Conservation (phyloP, 2,329 filamentous ascomycete species). For the Byssochlamys sp. region DNA sequence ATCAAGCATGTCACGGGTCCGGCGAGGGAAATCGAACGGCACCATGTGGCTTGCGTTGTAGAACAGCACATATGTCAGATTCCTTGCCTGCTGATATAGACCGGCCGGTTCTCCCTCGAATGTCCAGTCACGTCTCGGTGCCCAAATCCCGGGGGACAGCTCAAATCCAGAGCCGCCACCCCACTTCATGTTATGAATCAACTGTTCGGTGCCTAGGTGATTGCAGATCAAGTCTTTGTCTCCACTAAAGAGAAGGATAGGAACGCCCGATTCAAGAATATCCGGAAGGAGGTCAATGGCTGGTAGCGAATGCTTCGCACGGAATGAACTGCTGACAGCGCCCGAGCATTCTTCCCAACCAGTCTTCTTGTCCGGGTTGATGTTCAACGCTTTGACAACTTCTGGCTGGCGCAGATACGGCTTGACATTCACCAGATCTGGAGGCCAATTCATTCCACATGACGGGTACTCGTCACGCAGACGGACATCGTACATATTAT, state of each 20-base stretch:
- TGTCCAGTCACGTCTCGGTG: slow-evolving; percentile 85
- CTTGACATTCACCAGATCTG: slow-evolving; percentile 66
- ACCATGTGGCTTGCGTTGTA: slow-evolving; percentile 98
- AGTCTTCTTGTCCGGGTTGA: slow-evolving; percentile 68
- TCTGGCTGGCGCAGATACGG: slow-evolving; percentile 78
- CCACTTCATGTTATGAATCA: slow-evolving; percentile 87
- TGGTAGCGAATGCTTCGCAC: slow-evolving; percentile 59
- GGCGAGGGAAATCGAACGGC: slow-evolving; percentile 80
- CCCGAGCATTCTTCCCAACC: slow-evolving; percentile 90
- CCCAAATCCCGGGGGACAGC: slow-evolving; percentile 72
- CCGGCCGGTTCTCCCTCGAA: slow-evolving; percentile 83
- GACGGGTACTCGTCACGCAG: slow-evolving; percentile 68
- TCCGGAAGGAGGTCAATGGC: slow-evolving; percentile 66
- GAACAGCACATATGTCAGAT: slow-evolving; percentile 89
- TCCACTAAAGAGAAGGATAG: slow-evolving; percentile 81
- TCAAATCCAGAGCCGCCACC: slow-evolving; percentile 88
- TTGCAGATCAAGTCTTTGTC: slow-evolving; percentile 95
- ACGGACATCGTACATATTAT: slow-evolving; percentile 96
- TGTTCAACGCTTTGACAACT: slow-evolving; percentile 69
- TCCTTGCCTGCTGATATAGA: slow-evolving; percentile 88
- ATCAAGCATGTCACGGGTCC: slow-evolving; percentile 90
- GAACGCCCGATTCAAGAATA: slow-evolving; percentile 61
- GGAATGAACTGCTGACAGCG: slow-evolving; percentile 64
- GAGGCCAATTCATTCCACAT: slow-evolving; percentile 97
- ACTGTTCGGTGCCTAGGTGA: slow-evolving; percentile 79